These are phyloP conservation scores for Bassia scoparia DNA, from an alignment of 148 eudicot genomes.

Conservation along the genomic window DNA sequence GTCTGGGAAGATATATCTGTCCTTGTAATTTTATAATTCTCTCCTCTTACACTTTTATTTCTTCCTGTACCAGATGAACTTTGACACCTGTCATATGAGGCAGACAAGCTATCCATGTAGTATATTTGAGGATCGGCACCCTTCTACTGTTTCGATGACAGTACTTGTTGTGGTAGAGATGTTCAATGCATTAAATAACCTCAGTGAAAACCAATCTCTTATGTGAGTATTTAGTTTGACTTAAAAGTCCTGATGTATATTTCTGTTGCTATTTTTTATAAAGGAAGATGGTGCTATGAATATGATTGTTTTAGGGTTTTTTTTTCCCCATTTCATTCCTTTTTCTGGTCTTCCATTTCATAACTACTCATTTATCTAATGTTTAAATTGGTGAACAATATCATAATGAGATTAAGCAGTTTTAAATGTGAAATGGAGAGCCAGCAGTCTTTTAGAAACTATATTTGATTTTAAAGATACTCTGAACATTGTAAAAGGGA, in stretches of 20 bases:
- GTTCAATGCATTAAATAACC: conserved; percentile 97
- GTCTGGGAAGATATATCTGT: background rate
- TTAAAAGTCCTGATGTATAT: background rate
- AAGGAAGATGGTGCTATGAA: background rate
- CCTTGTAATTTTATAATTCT: background rate
- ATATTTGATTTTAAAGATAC: background rate
- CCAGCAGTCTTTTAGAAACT: background rate
- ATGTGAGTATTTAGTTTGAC: conserved; percentile 50
- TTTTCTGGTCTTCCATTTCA: background rate
- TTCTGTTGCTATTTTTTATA: background rate
- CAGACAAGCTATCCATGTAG: conserved; percentile 77
- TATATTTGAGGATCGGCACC: conserved; percentile 85
- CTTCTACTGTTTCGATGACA: conserved; percentile 98
- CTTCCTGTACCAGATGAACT: conserved; percentile 68
- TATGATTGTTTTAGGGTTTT: background rate
- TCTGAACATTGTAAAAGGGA: background rate
- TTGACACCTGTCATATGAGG: conserved; percentile 83
- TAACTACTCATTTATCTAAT: background rate
- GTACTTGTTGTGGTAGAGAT: conserved; percentile 99
- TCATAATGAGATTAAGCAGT: background rate
- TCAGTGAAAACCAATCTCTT: conserved; percentile 97
- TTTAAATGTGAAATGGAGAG: background rate
- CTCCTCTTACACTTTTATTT: background rate
- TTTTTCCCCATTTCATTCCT: background rate
- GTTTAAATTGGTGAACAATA: background rate